These are phyloP conservation scores for Tuber magnatum DNA, from an alignment of 495 filamentous ascomycete genomes.

Conservation along the genomic window DNA sequence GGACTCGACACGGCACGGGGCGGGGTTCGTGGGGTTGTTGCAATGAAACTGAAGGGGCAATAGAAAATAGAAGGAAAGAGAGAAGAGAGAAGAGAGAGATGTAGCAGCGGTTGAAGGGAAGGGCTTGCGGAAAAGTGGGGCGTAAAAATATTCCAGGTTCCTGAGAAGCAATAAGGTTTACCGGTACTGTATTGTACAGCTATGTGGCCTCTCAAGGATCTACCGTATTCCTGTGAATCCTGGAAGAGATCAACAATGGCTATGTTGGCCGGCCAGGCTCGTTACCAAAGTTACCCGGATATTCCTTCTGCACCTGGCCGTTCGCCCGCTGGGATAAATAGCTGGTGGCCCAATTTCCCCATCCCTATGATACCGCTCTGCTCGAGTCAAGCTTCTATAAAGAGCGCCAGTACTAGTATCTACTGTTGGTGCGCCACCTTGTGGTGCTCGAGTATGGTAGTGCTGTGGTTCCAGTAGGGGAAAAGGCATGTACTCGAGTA, in stretches of 20 bases:
- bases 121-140: neutral
- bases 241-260: neutral
- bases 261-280: neutral
- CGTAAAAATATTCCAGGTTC: neutral
- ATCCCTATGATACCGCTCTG: neutral
- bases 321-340: too few species aligned
- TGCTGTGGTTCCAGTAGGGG: neutral
- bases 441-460: neutral
- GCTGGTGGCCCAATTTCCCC: neutral
- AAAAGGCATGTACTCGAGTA: neutral
- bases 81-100: conserved; percentile 10
- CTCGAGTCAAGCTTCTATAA: neutral
- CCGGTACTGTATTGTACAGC: neutral
- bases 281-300: conserved; percentile 1
- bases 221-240: neutral
- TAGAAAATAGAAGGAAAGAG: conserved; percentile 8
- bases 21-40: conserved; percentile 8
- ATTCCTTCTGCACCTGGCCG: too few species aligned
- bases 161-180: neutral
- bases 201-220: neutral
- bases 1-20: conserved; percentile 18
- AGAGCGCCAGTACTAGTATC: neutral
- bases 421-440: neutral
- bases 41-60: neutral
- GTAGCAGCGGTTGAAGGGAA: conserved; percentile 1